Percentiles rank a stretch among this genome's conserved stretches.
phyloP scores from a whole-genome alignment of 768 basidiomycete species.

The Lactifluus piperatus region DNA sequence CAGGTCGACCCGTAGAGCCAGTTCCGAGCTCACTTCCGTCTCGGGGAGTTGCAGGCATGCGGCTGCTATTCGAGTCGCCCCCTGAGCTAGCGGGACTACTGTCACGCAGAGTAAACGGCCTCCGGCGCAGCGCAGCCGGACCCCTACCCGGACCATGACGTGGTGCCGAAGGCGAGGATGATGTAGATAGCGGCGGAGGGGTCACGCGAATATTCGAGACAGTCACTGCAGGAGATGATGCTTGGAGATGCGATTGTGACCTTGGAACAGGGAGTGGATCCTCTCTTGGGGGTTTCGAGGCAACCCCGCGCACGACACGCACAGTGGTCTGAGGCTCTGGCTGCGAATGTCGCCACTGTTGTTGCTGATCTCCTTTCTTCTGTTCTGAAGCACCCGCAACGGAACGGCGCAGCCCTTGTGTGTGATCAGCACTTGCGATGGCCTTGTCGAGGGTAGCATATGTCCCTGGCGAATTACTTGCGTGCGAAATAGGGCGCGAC shows the following conservation, averaged over 20 bases:
- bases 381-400: background rate
- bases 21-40: constrained; percentile 60
- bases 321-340: constrained; percentile 6
- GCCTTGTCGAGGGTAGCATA: constrained; percentile 1
- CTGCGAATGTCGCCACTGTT: background rate
- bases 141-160: background rate
- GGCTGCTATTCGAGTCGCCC: constrained; percentile 74
- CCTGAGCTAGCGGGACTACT: constrained; percentile 80
- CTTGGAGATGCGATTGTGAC: background rate
- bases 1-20: constrained; percentile 21
- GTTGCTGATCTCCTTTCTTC: background rate
- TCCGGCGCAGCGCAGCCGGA: constrained; percentile 23
- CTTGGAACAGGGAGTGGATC: constrained; percentile 7
- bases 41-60: constrained; percentile 64
- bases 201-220: constrained; percentile 14
- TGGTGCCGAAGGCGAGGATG: background rate
- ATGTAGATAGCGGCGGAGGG: background rate
- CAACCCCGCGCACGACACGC: constrained; percentile 2
- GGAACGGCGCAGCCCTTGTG: background rate
- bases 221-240: background rate
- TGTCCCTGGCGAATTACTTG: constrained; percentile 3
- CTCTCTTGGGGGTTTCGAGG: background rate
- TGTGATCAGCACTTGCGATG: background rate
- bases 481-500: constrained; percentile 27
- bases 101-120: constrained; percentile 50